phyloP scores from a whole-genome alignment of 1,284 basidiomycete species.

The Ustilago tritici region DNA sequence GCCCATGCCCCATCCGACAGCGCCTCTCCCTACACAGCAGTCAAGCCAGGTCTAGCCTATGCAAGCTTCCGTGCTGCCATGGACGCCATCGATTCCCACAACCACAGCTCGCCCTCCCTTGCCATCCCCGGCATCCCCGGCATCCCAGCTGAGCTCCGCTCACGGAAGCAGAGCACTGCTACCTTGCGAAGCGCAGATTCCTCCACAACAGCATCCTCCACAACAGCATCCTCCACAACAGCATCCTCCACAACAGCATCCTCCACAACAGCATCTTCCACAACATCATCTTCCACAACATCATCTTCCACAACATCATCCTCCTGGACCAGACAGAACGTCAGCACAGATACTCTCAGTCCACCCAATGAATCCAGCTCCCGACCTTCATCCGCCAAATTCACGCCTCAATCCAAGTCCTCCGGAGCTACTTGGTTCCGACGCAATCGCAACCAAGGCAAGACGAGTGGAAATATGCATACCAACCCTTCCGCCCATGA shows the following conservation, averaged over 20 bases:
- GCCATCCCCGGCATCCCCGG: conserved; percentile 4
- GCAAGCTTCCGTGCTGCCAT: conserved; percentile 52
- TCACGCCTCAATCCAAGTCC: conserved; percentile 9
- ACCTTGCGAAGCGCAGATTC: conserved; percentile 31
- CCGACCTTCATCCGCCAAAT: conserved; percentile 17
- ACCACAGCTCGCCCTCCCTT: conserved; percentile 5
- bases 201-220: conserved; percentile 10
- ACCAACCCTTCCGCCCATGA: conserved; percentile 1
- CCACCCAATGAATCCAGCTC: conserved; percentile 15
- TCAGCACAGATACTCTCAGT: conserved; percentile 48
- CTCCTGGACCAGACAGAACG: conserved; percentile 29
- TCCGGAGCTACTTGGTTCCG: conserved; percentile 26
- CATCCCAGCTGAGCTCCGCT: conserved; percentile 5
- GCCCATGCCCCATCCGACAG: conserved; percentile 20
- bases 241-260: conserved; percentile 14
- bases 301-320: conserved; percentile 15
- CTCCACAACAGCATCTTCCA: conserved; percentile 10
- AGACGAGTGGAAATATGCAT: background rate
- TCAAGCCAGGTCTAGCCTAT: conserved; percentile 30
- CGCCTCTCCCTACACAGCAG: conserved; percentile 12
- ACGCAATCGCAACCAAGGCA: conserved; percentile 29
- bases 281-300: conserved; percentile 5
- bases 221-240: conserved; percentile 6
- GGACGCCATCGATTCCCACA: conserved; percentile 37
- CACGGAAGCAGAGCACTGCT: conserved; percentile 35